phyloP scores from a whole-genome alignment of 352 stramenopile species.

The Globisporangium cederbergense region DNA sequence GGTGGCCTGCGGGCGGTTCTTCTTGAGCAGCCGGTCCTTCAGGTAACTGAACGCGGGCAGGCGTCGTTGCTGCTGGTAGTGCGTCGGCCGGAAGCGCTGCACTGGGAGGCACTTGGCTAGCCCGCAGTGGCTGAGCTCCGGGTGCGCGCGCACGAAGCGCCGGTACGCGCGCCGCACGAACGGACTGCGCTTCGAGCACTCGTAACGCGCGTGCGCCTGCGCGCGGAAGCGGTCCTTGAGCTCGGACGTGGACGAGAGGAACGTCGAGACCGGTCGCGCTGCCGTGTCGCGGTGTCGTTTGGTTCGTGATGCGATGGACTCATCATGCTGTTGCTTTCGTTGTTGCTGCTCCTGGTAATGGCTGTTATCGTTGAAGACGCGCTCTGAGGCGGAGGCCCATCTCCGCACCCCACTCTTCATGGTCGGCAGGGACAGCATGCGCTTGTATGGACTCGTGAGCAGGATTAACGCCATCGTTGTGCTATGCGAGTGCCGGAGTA shows the following conservation, averaged over 20 bases:
- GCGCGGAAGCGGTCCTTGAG: constrained; percentile 23
- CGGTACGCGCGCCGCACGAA: constrained; percentile 27
- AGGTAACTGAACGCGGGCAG: constrained; percentile 23
- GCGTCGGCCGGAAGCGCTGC: not conserved
- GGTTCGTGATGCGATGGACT: not conserved
- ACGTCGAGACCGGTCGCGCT: constrained; percentile 14
- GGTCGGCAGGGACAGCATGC: not conserved
- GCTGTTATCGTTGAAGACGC: too few relatives aligned
- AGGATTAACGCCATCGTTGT: not conserved
- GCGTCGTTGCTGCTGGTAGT: not conserved
- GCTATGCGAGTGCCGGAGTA: not conserved
- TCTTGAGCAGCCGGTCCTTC: constrained; percentile 16
- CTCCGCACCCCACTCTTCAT: not conserved
- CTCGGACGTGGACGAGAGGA: constrained; percentile 18
- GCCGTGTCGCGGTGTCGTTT: constrained; percentile 2
- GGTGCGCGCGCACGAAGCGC: constrained; percentile 21
- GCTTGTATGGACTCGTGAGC: not conserved
- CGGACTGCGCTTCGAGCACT: constrained; percentile 15
- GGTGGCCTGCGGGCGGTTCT: constrained; percentile 16
- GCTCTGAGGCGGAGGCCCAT: not conserved
- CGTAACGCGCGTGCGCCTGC: constrained; percentile 13
- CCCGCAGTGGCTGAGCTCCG: constrained; percentile 18
- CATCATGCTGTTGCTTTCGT: not conserved
- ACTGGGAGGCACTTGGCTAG: constrained; percentile 1
- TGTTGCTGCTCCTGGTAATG: not conserved